These are phyloP conservation scores for Mortierella hygrophila DNA, from an alignment of 192 early-diverging fungal species.

Conservation along the genomic window DNA sequence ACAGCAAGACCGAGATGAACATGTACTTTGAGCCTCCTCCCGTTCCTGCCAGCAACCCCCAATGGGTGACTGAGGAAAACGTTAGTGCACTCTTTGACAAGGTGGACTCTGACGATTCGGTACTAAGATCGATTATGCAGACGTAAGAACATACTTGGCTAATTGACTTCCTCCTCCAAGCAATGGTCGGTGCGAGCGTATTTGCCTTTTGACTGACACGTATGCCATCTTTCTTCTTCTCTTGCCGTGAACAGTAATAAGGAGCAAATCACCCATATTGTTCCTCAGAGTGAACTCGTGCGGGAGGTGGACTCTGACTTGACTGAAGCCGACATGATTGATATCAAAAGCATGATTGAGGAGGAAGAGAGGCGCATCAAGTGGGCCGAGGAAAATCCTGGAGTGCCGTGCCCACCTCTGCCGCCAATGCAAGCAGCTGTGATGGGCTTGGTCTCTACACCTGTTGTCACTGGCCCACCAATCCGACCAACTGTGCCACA, in stretches of 20 bases:
- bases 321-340: conserved; percentile 44
- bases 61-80: conserved; percentile 25
- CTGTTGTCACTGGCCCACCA: background rate
- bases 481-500: background rate
- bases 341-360: conserved; percentile 37
- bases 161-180: background rate
- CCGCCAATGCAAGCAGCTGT: background rate
- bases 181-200: background rate
- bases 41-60: background rate
- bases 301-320: conserved; percentile 42
- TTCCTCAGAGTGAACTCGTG: conserved; percentile 33
- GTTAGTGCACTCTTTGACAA: conserved; percentile 16
- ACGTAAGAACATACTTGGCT: conserved; percentile 5
- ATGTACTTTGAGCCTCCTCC: conserved; percentile 65
- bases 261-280: conserved; percentile 11
- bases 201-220: background rate
- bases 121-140: conserved; percentile 21
- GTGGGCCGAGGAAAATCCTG: background rate
- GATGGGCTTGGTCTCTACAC: background rate
- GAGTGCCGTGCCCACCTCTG: background rate
- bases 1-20: conserved; percentile 63
- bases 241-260: conserved; percentile 12
- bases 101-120: conserved; percentile 33
- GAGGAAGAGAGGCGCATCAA: conserved; percentile 31
- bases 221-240: background rate